Evolutionary conservation across 805 yeast species (phyloP), one percentile per base, ranked within the genome.

Genomic region (Saturnispora sanitii): DNA sequence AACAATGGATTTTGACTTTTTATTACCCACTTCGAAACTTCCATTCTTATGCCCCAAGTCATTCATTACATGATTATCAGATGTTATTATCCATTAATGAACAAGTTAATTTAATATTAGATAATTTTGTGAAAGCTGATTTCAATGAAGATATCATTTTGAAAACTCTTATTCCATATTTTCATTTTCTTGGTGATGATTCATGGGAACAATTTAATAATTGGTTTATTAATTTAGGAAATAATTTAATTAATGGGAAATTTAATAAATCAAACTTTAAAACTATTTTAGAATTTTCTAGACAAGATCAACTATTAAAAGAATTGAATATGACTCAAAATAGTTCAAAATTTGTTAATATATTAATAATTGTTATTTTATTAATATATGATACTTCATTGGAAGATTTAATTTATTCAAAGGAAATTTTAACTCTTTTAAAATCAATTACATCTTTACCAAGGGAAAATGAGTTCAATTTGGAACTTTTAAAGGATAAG

Each of bases 301-400:
- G 57, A 11, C 51, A 53, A 20, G 58, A 57, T 27, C 22, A 29
- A 3, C 36, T 57, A 1, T 11, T 56, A 13, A 29, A 16, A 11
- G 30, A 40, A 2, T 22, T 58, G 7, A 35, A 44, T 4, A 32
- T 11, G 0, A 5, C 23, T 6, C 17, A 30, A 11, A 22, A 27
- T 4, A 1, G n/a, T 41, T 8, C 34, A 36, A 8, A 46, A 6
- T 50, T 57, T 43, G 53, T 50, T 4, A 30, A 43, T 6, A 45
- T 46, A 4, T 22, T 58, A 0, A 12, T 58, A 7, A 36, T 58
- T 2, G 43, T 40, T 1, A 44, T 60, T 2, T 58, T 50, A 35
- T 30, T 56, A 11, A 51, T 49, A 21, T 59, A 58, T 2, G 45
- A 42, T 11, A 53, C 55, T 1, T 49, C 57, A 1, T 40, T 57